Evolutionary conservation across 2,329 filamentous ascomycete genomes (phyloP), one percentile per base, ranked within the genome.

Genomic region (Fusarium brachygibbosum): DNA sequence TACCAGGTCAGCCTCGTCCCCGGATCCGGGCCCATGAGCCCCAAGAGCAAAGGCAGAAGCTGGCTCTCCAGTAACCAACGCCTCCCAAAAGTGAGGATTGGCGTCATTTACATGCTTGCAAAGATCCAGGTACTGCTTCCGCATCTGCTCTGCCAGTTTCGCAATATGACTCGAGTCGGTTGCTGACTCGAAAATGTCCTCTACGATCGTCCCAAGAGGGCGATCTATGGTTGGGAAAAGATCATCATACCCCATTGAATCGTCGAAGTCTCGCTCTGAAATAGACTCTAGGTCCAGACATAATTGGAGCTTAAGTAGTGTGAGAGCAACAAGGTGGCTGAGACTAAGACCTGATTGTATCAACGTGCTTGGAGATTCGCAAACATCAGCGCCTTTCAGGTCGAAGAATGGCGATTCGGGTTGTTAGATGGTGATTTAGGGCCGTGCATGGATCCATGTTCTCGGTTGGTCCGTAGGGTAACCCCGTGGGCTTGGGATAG

Each of bases 151-250:
- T 32, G 6, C 3, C 5, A 34, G 10, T 17, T 7, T 10, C 13
- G 10, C 3, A 17, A 48, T 2, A 2, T 34, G 0, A 2, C 4
- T 3, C 3, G 7, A 10, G 4, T 48, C 16, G 6, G 6, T 10
- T 8, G 7, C 6, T 7, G 10, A 0, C 3, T 48, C 14, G 21
- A 23, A 48, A 13, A 13, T 10, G 0, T 9, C 10, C 16, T 34
- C 4, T 10, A n/a, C 45, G 17, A 48, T 21, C 13, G 14, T 3
- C 4, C 44, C 44, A 6, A 32, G 4, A 11, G n/a, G 5, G 16
- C n/a, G 13, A 32, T 28, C 8, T 16, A 21, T 16, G 5, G 9
- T 7, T 7, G 5, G 8, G 29, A 6, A 8, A 16, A 11, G 6
- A 3, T 1, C 19, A 14, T 28, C 28, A 17, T 6, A 32, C 12